A percentile compares a stretch with the other conserved stretches of the same genome.
Conservation (phyloP, 192 early-diverging fungal genomes). For the Phycomyces blakesleeanus region DNA sequence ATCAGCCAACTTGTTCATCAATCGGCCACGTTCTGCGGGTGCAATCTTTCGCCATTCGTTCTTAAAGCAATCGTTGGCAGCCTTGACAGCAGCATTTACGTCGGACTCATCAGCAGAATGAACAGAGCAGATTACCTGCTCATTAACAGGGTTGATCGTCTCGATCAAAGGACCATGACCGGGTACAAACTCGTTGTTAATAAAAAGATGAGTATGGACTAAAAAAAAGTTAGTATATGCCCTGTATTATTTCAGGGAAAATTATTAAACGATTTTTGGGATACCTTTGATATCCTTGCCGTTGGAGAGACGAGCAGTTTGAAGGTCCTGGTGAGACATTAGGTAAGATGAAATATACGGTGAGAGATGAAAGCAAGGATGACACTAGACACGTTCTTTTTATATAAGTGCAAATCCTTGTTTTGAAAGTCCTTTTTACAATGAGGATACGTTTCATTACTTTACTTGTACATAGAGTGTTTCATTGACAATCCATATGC, state of each 20-base stretch:
- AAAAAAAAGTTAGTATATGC: neutral
- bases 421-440: neutral
- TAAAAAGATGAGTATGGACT: constrained; percentile 41
- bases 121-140: constrained; percentile 34
- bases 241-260: neutral
- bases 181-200: constrained; percentile 42
- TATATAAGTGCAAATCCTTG: neutral
- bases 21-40: constrained; percentile 45
- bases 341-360: neutral
- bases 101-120: constrained; percentile 35
- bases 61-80: constrained; percentile 34
- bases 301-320: constrained; percentile 28
- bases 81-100: constrained; percentile 37
- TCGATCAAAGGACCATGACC: constrained; percentile 36
- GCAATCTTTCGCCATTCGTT: constrained; percentile 56
- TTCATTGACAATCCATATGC: no score
- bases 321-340: constrained; percentile 32
- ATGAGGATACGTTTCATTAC: neutral
- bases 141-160: constrained; percentile 36
- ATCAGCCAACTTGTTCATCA: constrained; percentile 60
- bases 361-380: neutral
- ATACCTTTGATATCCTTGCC: constrained; percentile 34
- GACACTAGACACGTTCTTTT: neutral
- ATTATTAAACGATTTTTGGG: neutral
- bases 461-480: no score